Base-by-base conservation (phyloP, 176 grass and related monocot genomes). In the Musa itinerans region DNA sequence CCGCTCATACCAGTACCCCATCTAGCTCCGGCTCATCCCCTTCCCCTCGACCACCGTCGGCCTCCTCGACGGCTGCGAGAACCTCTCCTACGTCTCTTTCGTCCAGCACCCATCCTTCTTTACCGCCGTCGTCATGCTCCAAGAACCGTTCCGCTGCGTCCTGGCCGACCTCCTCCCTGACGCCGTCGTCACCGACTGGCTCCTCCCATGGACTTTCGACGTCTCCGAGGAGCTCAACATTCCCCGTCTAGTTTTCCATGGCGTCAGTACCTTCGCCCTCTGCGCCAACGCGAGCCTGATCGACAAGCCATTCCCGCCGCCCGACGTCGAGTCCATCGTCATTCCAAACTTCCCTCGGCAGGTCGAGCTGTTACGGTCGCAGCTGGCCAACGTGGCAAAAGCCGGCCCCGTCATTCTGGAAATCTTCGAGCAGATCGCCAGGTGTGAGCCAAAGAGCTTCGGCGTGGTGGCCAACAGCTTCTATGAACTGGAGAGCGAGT, bases 401-500 rank as follows among this genome's bases (percentile, higher is more conserved):
- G 29, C 29, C 29, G 29, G 29, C 29, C 29, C 29, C 29, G 29
- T 34, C 29, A 3, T 34, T 34, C 29, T 34, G 29, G 29, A 34
- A 34, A 34, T 34, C 29, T 34, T 34, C 29, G 3, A 34, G 29
- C 29, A 4, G 29, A 34, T 34, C 29, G 2, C 29, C 29, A 34
- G 29, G 29, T 34, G 29, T 34, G 29, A 34, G 29, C 4, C 63
- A 85, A 51, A 8, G 71, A 81, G 82, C 77, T 89, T 65, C 26
- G 87, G 87, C 25, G 72, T 78, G 50, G 23, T 93, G 62, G 63
- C 69, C 17, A 93, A 93, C 69, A 89, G 82, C 80, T 93, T 89
- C 84, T 55, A 73, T 55, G 87, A 85, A 8, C 58, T 93, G 25
- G 90, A 89, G 63, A 54, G 64, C 11, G 85, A 83, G 20, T 93